Evolutionary conservation across 176 grass and related monocot genomes (phyloP), one percentile per base, ranked within the genome.

Genomic region (Lolium rigidum): DNA sequence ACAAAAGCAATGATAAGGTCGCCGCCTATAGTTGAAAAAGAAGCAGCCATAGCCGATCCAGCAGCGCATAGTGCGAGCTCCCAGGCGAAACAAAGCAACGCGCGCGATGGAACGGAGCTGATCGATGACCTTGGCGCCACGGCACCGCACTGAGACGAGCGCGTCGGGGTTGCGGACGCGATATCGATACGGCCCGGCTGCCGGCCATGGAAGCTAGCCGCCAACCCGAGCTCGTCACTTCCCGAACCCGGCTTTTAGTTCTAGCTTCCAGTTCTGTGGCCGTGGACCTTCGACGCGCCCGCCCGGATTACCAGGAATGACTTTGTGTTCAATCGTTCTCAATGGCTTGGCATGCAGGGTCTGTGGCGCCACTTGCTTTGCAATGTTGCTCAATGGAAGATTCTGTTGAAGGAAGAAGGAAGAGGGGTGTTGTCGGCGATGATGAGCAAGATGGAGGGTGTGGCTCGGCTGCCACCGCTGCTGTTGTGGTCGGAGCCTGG

Each of bases 1-100:
- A 28, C 25, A 46, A 62, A 79, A 46, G 37, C 9, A 3, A 39
- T 37, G 84, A 76, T 81, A 74, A 74, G 55, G 80, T 16, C 51
- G 55, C 56, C 43, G 43, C 31, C 84, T 50, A 54, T 37, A 49
- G 44, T 20, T 10, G 67, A 76, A 81, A 57, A 74, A 57, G 38
- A 88, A 68, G 7, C 59, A 17, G 9, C 37, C 70, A 20, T 48
- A 31, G 24, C 28, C 20, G 12, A 60, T 60, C n/a, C 1, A 2
- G 24, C 26, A 7, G 24, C 26, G 52, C 18, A 10, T 74, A 44
- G 68, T 83, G 68, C 68, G 46, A 10, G 31, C 8, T 21, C 39
- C 13, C 3, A 46, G 46, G 16, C 1, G 44, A 20, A 5, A 71
- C 51, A 31, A 17, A 76, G 73, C 73, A 75, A 52, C 14, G 13